Evolutionary conservation across 768 basidiomycete genomes (phyloP).

Genomic region (Omphalotus guepiniiformis): DNA sequence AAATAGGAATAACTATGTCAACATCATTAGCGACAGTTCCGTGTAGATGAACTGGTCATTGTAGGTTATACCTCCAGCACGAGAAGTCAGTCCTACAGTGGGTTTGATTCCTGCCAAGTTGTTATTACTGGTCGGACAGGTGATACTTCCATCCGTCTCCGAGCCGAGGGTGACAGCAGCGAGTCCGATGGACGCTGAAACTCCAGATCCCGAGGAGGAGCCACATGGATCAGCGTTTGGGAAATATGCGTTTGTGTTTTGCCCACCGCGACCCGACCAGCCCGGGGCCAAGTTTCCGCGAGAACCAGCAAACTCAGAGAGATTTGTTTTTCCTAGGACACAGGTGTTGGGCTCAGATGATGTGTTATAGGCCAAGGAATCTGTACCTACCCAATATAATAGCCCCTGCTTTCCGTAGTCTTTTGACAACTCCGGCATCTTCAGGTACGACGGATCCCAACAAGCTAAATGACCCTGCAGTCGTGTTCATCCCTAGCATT

Average conservation of each 20-base stretch:
- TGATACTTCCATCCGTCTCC: slow-evolving; percentile 53
- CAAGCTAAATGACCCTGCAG: slow-evolving; percentile 34
- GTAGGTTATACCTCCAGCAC: slow-evolving; percentile 41
- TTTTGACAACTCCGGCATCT: slow-evolving; percentile 31
- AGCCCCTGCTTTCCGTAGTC: slow-evolving; percentile 26
- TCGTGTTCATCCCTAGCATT: slow-evolving; percentile 34
- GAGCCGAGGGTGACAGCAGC: slow-evolving; percentile 28
- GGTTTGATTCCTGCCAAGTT: slow-evolving; percentile 58
- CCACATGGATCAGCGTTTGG: slow-evolving; percentile 38
- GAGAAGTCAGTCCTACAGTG: slow-evolving; percentile 53
- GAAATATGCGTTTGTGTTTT: slow-evolving; percentile 36
- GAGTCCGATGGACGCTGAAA: slow-evolving; percentile 37
- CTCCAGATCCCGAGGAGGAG: slow-evolving; percentile 39
- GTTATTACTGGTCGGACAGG: slow-evolving; percentile 46
- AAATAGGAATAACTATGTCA: slow-evolving; percentile 42
- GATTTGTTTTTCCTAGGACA: slow-evolving; percentile 33
- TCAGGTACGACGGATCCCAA: slow-evolving; percentile 28
- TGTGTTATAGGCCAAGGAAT: not conserved
- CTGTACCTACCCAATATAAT: slow-evolving; percentile 27
- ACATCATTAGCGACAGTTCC: no score
- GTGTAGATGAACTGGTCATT: no score
- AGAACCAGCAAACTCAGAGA: slow-evolving; percentile 41
- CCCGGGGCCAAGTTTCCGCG: slow-evolving; percentile 34
- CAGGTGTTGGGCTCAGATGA: slow-evolving; percentile 25
- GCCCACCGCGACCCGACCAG: slow-evolving; percentile 45